Evolutionary conservation across 768 basidiomycete genomes (phyloP).

Genomic region (Boletus sp.): DNA sequence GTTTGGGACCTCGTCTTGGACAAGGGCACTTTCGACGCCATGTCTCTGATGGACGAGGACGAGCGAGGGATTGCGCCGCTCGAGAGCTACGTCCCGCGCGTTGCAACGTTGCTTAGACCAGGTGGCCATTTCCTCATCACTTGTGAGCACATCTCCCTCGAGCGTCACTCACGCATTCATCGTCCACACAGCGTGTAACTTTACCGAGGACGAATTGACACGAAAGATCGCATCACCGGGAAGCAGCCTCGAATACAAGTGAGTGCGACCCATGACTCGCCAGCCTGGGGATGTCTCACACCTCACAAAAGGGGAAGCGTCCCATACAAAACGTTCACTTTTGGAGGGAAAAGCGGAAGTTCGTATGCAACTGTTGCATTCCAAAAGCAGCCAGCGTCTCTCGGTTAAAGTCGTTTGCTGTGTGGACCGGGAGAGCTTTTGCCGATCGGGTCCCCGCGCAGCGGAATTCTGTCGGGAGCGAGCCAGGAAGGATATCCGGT

Average conservation of each 20-base stretch:
- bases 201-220: constrained; percentile 74
- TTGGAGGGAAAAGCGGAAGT: constrained; percentile 77
- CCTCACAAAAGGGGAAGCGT: constrained; percentile 57
- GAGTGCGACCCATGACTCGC: constrained; percentile 17
- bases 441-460: neutral
- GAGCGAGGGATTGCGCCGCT: constrained; percentile 51
- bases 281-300: neutral
- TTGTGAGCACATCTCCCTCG: constrained; percentile 46
- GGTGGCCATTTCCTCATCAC: constrained; percentile 77
- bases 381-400: constrained; percentile 33
- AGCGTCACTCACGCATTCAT: neutral
- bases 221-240: constrained; percentile 46
- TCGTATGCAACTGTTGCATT: constrained; percentile 73
- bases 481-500: neutral
- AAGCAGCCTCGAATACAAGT: constrained; percentile 66
- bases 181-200: constrained; percentile 65
- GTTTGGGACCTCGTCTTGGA: constrained; percentile 77
- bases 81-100: constrained; percentile 57
- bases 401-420: neutral
- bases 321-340: constrained; percentile 68
- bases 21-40: constrained; percentile 90
- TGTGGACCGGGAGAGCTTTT: too few species aligned
- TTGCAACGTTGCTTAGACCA: constrained; percentile 55
- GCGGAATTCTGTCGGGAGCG: neutral
- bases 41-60: constrained; percentile 66